Conservation (phyloP, 148 eudicot genomes). For the Gaultheria prostrata region DNA sequence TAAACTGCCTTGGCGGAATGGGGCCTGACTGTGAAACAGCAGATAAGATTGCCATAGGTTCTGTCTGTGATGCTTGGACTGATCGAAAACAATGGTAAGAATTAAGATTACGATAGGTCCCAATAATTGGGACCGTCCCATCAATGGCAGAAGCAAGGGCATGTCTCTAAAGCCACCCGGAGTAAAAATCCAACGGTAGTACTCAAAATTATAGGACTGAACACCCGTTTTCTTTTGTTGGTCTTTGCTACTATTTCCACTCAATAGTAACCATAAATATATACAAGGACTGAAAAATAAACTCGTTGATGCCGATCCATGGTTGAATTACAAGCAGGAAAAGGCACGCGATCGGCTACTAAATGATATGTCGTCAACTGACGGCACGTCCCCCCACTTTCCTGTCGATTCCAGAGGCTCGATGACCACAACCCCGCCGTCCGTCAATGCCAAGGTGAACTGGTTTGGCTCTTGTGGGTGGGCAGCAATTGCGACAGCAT, state of each 20-base stretch:
- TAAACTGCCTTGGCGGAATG: too few species aligned
- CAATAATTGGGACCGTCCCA: too few species aligned
- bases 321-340: not conserved
- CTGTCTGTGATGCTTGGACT: too few species aligned
- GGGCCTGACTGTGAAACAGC: too few species aligned
- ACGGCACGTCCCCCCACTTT: constrained; percentile 38
- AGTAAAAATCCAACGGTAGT: not conserved
- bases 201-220: not conserved
- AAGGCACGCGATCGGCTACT: constrained; percentile 17
- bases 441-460: constrained; percentile 39
- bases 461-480: constrained; percentile 46
- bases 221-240: too few species aligned
- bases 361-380: constrained; percentile 24
- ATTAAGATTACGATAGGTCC: too few species aligned
- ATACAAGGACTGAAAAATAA: not conserved
- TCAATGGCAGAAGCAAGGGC: not conserved
- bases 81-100: too few species aligned
- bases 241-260: not conserved
- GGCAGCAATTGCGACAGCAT: constrained; percentile 35
- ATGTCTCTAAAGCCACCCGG: not conserved
- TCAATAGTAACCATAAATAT: not conserved
- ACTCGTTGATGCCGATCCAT: not conserved
- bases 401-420: constrained; percentile 45
- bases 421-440: constrained; percentile 35
- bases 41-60: too few species aligned